Evolutionary conservation across 1,284 basidiomycete genomes (phyloP).

Genomic region (Xerocomus nothofagi): DNA sequence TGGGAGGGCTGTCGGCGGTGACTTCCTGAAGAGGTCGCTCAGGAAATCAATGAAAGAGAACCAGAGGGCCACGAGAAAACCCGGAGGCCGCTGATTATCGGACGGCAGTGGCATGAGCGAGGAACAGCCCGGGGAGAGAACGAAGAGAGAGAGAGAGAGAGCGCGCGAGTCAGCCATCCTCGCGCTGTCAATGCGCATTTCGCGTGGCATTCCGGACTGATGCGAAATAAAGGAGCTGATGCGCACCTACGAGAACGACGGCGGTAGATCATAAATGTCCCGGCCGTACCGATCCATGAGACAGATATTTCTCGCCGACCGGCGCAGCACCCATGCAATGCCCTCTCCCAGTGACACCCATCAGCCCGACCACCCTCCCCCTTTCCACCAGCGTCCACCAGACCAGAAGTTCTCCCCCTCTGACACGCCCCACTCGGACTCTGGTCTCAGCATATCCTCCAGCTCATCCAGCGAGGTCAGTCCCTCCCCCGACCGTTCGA

Average conservation of each 20-base stretch:
- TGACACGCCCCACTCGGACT: conserved; percentile 29
- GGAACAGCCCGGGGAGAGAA: neutral
- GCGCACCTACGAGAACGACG: conserved; percentile 7
- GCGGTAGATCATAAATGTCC: conserved; percentile 14
- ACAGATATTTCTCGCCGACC: conserved; percentile 6
- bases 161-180: conserved; percentile 21
- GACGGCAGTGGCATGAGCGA: conserved; percentile 2
- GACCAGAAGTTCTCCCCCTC: conserved; percentile 8
- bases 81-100: neutral
- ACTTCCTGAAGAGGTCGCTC: conserved; percentile 9
- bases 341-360: conserved; percentile 20
- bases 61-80: conserved; percentile 20
- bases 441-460: conserved; percentile 32
- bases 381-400: neutral
- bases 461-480: conserved; percentile 35
- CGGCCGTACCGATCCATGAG: conserved; percentile 14
- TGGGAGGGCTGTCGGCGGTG: conserved; percentile 12
- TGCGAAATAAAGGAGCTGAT: conserved; percentile 8
- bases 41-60: conserved; percentile 13
- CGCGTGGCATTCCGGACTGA: conserved; percentile 14
- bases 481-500: conserved; percentile 12
- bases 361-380: conserved; percentile 5
- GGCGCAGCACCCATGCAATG: conserved; percentile 27
- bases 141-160: neutral
- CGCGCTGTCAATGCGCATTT: conserved; percentile 11